Evolutionary conservation across 805 yeast species (phyloP).

Genomic region (Sungouiozyma intestinalis): DNA sequence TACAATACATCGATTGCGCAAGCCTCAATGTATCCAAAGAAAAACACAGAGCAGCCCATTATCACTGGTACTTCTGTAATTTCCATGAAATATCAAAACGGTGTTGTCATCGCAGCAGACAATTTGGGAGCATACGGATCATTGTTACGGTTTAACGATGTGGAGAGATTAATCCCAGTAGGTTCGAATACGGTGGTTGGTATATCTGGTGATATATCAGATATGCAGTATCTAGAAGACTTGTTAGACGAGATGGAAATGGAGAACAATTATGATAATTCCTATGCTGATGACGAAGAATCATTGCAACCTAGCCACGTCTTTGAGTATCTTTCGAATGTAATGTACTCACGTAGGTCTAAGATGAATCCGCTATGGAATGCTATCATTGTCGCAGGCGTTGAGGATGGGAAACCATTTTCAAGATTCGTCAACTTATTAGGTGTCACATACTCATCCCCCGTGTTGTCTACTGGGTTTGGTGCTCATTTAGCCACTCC

Average conservation of each 20-base stretch:
- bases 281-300: constrained; percentile 38
- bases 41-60: constrained; percentile 88
- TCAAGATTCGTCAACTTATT: constrained; percentile 80
- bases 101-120: constrained; percentile 92
- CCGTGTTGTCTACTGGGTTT: constrained; percentile 89
- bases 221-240: constrained; percentile 74
- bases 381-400: constrained; percentile 83
- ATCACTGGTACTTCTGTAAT: constrained; percentile 95
- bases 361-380: constrained; percentile 98
- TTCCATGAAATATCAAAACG: constrained; percentile 81
- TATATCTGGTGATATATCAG: constrained; percentile 88
- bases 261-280: constrained; percentile 66
- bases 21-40: constrained; percentile 55
- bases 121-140: constrained; percentile 91
- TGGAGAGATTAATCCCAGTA: constrained; percentile 75
- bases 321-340: constrained; percentile 75
- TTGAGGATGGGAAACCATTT: constrained; percentile 61
- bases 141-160: constrained; percentile 70
- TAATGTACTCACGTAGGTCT: constrained; percentile 77
- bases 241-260: constrained; percentile 67
- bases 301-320: constrained; percentile 74
- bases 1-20: constrained; percentile 69
- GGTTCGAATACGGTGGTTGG: constrained; percentile 88
- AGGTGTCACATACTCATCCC: constrained; percentile 84
- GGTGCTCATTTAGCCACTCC: constrained; percentile 95